Evolutionary conservation across 257 asterid genomes (phyloP).

Genomic region (Capsicum rhomboideum): DNA sequence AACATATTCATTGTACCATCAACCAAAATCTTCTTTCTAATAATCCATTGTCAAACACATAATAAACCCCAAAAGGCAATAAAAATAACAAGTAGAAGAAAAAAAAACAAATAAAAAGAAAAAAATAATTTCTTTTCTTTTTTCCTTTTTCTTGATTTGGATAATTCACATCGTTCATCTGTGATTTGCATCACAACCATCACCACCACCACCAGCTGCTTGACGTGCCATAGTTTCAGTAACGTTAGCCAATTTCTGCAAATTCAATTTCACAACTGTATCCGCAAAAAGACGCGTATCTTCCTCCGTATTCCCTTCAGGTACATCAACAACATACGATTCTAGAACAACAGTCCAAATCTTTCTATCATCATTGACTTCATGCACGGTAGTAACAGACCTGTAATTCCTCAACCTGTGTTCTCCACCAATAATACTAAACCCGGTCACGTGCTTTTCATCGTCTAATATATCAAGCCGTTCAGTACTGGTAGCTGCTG

Average conservation of each 20-base stretch:
- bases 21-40: neutral
- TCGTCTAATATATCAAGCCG: slow-evolving; percentile 70
- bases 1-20: neutral
- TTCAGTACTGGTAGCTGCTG: slow-evolving; percentile 90
- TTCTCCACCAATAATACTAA: slow-evolving; percentile 79
- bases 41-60: neutral
- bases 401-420: slow-evolving; percentile 67
- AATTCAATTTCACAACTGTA: slow-evolving; percentile 71
- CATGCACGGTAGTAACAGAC: slow-evolving; percentile 64
- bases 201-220: neutral
- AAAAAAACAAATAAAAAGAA: neutral
- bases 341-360: slow-evolving; percentile 58
- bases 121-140: neutral
- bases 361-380: slow-evolving; percentile 25
- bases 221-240: slow-evolving; percentile 19
- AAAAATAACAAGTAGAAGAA: neutral
- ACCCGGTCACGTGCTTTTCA: slow-evolving; percentile 64
- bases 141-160: neutral
- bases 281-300: slow-evolving; percentile 84
- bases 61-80: neutral
- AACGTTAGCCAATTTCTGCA: slow-evolving; percentile 65
- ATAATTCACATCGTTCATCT: neutral
- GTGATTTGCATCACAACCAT: neutral
- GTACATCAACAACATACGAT: slow-evolving; percentile 76
- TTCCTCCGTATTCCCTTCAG: slow-evolving; percentile 88